Conservation (phyloP, 192 early-diverging fungal species). For the Backusella morwellensis region DNA sequence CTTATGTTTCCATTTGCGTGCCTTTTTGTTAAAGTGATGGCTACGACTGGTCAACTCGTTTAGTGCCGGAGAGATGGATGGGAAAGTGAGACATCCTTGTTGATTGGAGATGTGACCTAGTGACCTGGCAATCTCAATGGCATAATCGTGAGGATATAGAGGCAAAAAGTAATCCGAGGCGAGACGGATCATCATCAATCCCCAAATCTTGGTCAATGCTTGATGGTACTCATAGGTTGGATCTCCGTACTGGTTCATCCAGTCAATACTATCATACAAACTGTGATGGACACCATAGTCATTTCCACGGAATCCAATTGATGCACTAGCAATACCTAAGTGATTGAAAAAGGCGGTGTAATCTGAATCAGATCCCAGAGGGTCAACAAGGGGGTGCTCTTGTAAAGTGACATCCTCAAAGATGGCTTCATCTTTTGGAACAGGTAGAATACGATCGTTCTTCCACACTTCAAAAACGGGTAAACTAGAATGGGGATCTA, state of each 20-base stretch:
- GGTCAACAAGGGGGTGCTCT: background rate
- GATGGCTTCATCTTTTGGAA: background rate
- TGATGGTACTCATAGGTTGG: constrained; percentile 49
- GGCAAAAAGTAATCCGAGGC: constrained; percentile 38
- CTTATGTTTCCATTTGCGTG: background rate
- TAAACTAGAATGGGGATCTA: constrained; percentile 41
- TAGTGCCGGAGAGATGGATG: background rate
- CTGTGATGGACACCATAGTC: constrained; percentile 51
- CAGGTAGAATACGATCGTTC: background rate
- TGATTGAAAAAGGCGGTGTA: constrained; percentile 54
- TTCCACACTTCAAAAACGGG: constrained; percentile 52
- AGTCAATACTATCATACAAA: constrained; percentile 48
- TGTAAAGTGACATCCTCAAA: background rate
- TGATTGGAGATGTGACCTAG: constrained; percentile 22
- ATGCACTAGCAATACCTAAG: constrained; percentile 51
- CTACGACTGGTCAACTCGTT: background rate
- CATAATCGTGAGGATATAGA: constrained; percentile 38
- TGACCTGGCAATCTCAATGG: constrained; percentile 34
- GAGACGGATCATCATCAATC: constrained; percentile 39
- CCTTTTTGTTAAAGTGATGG: background rate
- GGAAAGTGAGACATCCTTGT: background rate
- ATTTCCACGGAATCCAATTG: constrained; percentile 47
- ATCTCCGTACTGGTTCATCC: constrained; percentile 50
- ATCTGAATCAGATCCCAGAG: constrained; percentile 44
- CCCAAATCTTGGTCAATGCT: constrained; percentile 44